Base-by-base conservation (phyloP, 2,329 filamentous ascomycete species). In the Monilinia laxa region DNA sequence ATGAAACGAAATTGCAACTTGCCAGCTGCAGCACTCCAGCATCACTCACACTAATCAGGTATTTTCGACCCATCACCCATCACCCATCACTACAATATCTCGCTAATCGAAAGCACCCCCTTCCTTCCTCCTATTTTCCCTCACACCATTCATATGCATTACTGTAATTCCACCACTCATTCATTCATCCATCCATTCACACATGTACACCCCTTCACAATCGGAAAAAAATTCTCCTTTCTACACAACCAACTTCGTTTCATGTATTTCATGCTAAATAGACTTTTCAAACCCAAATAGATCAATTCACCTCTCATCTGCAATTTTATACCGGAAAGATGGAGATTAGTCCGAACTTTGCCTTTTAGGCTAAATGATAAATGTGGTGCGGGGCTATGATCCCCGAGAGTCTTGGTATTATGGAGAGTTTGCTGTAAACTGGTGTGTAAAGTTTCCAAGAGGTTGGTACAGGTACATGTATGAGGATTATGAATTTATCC, bases 331-430 rank as follows among this genome's bases (percentile, higher is more conserved):
- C 20, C 45, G 45, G 57, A 38, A 60, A 7, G 18, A 49, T 25
- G 9, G 14, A 18, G 0, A 7, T 11, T 23, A 35, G 16, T 4
- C 58, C 58, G 45, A 38, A 12, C 5, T 18, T 25, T 38, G 1
- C 45, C 45, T 38, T 59, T 51, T 60, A 60, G 58, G 58, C 58
- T 60, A 25, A 51, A 60, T 7, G 31, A 10, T 18, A 60, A 38
- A 18, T 12, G 2, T 12, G 31, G 28, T 35, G 57, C 42, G 57
- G 42, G 56, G 16, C 25, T 10, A 2, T n/a, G 6, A 20, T 59
- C 20, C 28, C 55, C 25, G 56, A 59, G 40, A 35, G 25, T 2
- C 9, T n/a, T 45, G 10, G 25, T 58, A 0, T 5, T 14, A 2
- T 40, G 20, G 55, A 20, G 16, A 58, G n/a, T 45, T 58, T 45